These are phyloP conservation scores for Aspergillaceae sp. DNA, from an alignment of 2,329 filamentous ascomycete species.

Conservation along the genomic window DNA sequence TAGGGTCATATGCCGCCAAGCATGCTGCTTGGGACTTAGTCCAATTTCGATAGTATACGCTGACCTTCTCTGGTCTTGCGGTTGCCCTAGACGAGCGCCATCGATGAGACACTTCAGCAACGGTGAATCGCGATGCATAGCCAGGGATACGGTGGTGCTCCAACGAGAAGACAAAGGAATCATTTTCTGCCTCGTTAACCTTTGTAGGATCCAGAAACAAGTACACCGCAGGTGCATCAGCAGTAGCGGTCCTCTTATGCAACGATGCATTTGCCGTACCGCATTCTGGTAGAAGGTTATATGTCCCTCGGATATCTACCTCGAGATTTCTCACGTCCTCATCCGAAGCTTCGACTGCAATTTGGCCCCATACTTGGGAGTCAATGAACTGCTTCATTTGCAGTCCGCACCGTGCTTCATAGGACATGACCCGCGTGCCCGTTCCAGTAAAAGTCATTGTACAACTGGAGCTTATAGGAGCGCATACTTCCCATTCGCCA, in stretches of 20 bases:
- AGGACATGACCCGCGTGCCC: conserved; percentile 26
- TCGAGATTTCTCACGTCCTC: conserved; percentile 22
- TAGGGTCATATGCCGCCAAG: conserved; percentile 12
- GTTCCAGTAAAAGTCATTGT: conserved; percentile 29
- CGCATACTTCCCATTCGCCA: conserved; percentile 40
- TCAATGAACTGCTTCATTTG: conserved; percentile 27
- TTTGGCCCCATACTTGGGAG: conserved; percentile 36
- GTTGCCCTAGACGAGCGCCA: conserved; percentile 35
- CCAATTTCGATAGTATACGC: conserved; percentile 26
- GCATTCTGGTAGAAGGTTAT: conserved; percentile 46
- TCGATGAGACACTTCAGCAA: conserved; percentile 40
- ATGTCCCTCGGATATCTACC: conserved; percentile 42
- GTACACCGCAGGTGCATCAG: conserved; percentile 33
- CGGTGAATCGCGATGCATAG: conserved; percentile 37
- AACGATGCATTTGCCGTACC: conserved; percentile 49
- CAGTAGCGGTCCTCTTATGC: conserved; percentile 36
- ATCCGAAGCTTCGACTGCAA: conserved; percentile 33
- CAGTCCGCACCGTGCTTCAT: conserved; percentile 35
- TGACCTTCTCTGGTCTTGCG: conserved; percentile 10
- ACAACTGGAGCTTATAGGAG: conserved; percentile 30
- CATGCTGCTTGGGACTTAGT: conserved; percentile 11
- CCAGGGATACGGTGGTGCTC: conserved; percentile 40
- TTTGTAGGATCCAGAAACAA: conserved; percentile 51
- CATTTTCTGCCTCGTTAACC: conserved; percentile 38
- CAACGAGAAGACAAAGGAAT: conserved; percentile 51